Evolutionary conservation across 2,329 filamentous ascomycete species (phyloP), one percentile per base, ranked within the genome.

Genomic region (Claviceps paspali): DNA sequence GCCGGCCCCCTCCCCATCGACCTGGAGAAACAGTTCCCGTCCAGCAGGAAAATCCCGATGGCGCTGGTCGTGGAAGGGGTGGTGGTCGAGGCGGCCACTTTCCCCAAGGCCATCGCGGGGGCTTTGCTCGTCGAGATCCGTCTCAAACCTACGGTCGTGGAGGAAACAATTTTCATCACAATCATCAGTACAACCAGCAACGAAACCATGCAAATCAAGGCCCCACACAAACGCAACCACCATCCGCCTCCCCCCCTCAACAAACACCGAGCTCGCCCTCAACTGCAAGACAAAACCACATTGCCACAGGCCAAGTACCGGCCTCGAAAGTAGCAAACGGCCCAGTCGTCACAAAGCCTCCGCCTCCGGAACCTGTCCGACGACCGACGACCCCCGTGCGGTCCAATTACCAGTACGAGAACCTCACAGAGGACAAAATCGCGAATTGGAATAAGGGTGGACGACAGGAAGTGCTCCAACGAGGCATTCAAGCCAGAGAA

Each of bases 361-460:
- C 44, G 21, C 33, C 45, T 2, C 36, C 46, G 14, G 52, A 47
- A n/a, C 37, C 45, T 10, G 26, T 39, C 19, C 34, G 36, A 43
- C 51, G 32, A 21, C 23, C 31, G 12, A 14, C 11, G 10, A 35
- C 56, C 23, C 55, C 62, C 6, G 46, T 57, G 26, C 51, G 50
- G 33, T 60, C 64, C 22, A 63, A 60, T 35, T 91, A 82, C 56
- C 72, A 70, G 47, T 95, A 91, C 57, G 72, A 79, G 40, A 76
- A 80, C 49, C 57, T 95, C 33, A 91, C 82, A 4, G 75, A 84
- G 43, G 70, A 77, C 17, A 68, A 71, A 38, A 56, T 91, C 35
- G 61, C 66, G 23, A 60, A 64, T 22, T 96, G 91, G 91, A 59
- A 66, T 28, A 64, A 69, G 24, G 66, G 62, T 32, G 83, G 82